phyloP scores from a whole-genome alignment of 352 stramenopile species.

The Globisporangium okanoganense region DNA sequence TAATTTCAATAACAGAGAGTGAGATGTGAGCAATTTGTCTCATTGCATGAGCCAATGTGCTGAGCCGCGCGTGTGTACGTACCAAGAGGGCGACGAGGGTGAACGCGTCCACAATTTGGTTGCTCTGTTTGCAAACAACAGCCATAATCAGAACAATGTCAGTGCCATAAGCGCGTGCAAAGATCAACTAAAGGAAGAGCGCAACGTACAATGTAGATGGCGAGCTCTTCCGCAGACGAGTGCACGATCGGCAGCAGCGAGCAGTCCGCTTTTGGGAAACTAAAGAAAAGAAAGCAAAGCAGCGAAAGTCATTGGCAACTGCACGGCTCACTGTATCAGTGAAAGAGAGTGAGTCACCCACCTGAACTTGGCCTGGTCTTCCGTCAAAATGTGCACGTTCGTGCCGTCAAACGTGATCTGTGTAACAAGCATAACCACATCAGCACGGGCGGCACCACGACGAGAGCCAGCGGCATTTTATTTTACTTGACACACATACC shows the following conservation, averaged over 20 bases:
- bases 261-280: slow-evolving; percentile 94
- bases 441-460: too few relatives aligned
- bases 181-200: neutral
- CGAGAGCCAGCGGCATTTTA: too few relatives aligned
- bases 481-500: slow-evolving; percentile 28
- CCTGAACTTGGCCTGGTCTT: slow-evolving; percentile 94
- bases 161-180: neutral
- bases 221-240: slow-evolving; percentile 96
- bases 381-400: slow-evolving; percentile 90
- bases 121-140: slow-evolving; percentile 73
- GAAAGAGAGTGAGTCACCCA: slow-evolving; percentile 9
- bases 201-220: slow-evolving; percentile 89
- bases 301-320: neutral
- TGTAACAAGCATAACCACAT: neutral
- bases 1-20: neutral
- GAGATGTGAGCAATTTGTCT: neutral
- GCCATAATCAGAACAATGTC: neutral
- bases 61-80: slow-evolving; percentile 6
- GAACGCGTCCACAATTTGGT: slow-evolving; percentile 84
- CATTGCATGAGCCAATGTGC: neutral
- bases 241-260: slow-evolving; percentile 95
- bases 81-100: slow-evolving; percentile 70
- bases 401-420: slow-evolving; percentile 82
- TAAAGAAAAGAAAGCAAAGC: slow-evolving; percentile 14
- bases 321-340: neutral